Evolutionary conservation across 371 early-diverging fungal genomes (phyloP), one percentile per base, ranked within the genome.

Genomic region (Mucor racemosus): DNA sequence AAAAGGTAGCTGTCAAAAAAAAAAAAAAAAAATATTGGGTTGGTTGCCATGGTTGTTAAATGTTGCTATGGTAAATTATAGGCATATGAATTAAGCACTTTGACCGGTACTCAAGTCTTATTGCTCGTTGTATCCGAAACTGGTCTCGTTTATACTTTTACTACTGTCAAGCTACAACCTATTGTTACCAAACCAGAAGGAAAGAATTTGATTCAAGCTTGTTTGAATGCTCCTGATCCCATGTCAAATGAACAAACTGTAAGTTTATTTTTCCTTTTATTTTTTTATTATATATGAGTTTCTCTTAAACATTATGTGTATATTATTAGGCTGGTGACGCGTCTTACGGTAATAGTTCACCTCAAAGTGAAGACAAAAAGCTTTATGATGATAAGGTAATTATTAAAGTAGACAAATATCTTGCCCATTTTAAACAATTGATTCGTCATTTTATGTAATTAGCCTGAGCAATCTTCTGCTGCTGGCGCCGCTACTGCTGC

Each of bases 61-160:
- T 8, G 55, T 55, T 31, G 35, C n/a, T 35, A 13, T 55, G 55
- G 55, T n/a, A 7, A 9, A n/a, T 35, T 8, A 35, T 55, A 95
- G 92, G 99, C 99, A 14, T 97, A 94, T 72, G 99, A 99, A 78
- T 86, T 99, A 17, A 92, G 92, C 74, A 95, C 97, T 1, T 84
- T 99, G 71, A 99, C 99, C 10, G 99, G 99, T 48, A 97, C 99
- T 3, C 96, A 99, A 77, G 96, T 99, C 41, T 85, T 99, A 59
- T 82, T 99, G 55, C 76, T 99, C 39, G 94, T 99, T 5, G 98
- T 98, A n/a, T 95, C 97, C 5, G 99, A 97, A 76, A 97, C 97
- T 35, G 99, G 99, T 21, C 92, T 97, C 64, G 99, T 99, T 9
- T 99, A 99, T 79, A 98, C 99, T 5, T 99, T 97, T 78, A 97